phyloP scores from a whole-genome alignment of 139 green algal genomes.

The Chlamydomonas sp. region DNA sequence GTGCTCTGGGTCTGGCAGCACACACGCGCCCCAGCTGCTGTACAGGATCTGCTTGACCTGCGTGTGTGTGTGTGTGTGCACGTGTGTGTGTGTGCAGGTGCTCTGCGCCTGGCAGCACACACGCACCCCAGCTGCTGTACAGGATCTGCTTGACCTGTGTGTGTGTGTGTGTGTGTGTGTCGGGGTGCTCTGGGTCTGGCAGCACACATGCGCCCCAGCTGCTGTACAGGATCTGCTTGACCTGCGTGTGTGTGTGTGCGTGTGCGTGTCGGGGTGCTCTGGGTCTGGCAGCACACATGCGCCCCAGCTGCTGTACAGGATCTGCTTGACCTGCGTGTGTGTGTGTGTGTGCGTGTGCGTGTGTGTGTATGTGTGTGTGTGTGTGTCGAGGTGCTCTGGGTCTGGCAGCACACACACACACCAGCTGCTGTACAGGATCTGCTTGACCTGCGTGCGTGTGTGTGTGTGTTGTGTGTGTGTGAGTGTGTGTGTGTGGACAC shows the following conservation, averaged over 20 bases:
- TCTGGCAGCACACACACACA: not conserved
- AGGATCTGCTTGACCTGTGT: constrained; percentile 31
- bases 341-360: not conserved
- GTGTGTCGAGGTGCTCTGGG: not conserved
- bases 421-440: not conserved
- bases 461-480: too few relatives aligned
- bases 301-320: constrained; percentile 28
- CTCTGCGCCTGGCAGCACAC: constrained; percentile 35
- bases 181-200: too few relatives aligned
- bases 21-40: constrained; percentile 42
- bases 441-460: not conserved
- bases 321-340: constrained; percentile 11
- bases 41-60: constrained; percentile 19
- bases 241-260: too few relatives aligned
- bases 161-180: too few relatives aligned
- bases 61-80: too few relatives aligned
- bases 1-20: constrained; percentile 32
- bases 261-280: constrained; percentile 17
- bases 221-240: too few relatives aligned
- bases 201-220: too few relatives aligned
- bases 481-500: too few relatives aligned
- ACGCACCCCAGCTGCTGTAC: constrained; percentile 33
- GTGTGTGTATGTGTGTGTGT: too few relatives aligned
- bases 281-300: constrained; percentile 44
- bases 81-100: too few relatives aligned